phyloP scores from a whole-genome alignment of 345 rosid species.

The Brassica cretica region DNA sequence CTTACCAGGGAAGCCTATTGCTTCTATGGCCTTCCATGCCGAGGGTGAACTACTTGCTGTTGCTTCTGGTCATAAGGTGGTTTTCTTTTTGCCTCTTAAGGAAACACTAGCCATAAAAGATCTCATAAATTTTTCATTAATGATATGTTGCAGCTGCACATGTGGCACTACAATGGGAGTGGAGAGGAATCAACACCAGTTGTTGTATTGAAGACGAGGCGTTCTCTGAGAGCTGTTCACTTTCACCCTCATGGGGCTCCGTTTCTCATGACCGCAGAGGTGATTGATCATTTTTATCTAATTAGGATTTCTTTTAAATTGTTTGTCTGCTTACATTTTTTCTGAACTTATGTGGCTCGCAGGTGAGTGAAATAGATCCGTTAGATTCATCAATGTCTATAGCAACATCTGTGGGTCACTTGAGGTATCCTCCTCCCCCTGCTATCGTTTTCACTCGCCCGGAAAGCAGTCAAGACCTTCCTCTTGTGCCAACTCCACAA shows the following conservation, averaged over 20 bases:
- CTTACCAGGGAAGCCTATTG: slow-evolving; percentile 66
- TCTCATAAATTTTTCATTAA: slow-evolving; percentile 8
- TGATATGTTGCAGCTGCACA: slow-evolving; percentile 49
- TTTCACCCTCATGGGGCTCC: slow-evolving; percentile 80
- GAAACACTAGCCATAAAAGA: not conserved
- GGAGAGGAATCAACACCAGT: slow-evolving; percentile 63
- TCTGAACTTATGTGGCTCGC: slow-evolving; percentile 33
- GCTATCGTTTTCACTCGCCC: slow-evolving; percentile 56
- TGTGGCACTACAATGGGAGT: slow-evolving; percentile 66
- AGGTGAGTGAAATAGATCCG: slow-evolving; percentile 86
- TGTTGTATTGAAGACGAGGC: slow-evolving; percentile 68
- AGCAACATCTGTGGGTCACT: slow-evolving; percentile 67
- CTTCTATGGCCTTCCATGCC: slow-evolving; percentile 85
- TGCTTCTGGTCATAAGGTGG: slow-evolving; percentile 84
- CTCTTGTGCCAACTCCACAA: slow-evolving; percentile 55
- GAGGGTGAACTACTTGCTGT: slow-evolving; percentile 79
- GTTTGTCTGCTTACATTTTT: slow-evolving; percentile 30
- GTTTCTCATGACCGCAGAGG: slow-evolving; percentile 84
- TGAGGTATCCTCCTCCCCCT: slow-evolving; percentile 74
- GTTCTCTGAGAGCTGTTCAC: slow-evolving; percentile 83
- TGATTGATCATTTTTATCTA: slow-evolving; percentile 33
- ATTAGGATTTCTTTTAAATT: slow-evolving; percentile 36
- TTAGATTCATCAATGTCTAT: slow-evolving; percentile 69
- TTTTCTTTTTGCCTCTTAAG: slow-evolving; percentile 13
- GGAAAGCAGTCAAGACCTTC: slow-evolving; percentile 57